A percentile compares a stretch with the other conserved stretches of the same genome.
Conservation (phyloP, 257 asterid species). For the Leonotis leonurus region DNA sequence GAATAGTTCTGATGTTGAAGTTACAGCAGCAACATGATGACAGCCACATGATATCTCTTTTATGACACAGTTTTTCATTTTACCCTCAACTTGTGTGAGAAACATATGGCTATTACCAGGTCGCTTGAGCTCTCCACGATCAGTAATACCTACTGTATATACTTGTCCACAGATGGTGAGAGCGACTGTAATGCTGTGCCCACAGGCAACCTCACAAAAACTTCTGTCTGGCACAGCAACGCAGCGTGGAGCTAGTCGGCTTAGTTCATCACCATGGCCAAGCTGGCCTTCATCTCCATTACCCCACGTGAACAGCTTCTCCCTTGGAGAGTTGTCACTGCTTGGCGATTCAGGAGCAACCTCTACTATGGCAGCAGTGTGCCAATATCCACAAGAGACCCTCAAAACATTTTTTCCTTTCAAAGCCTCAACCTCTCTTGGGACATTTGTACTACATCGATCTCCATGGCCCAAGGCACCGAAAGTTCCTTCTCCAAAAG, state of each 20-base stretch:
- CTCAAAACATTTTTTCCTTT: conserved; percentile 38
- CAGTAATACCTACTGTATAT: conserved; percentile 51
- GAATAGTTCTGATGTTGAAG: conserved; percentile 53
- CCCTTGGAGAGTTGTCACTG: conserved; percentile 19
- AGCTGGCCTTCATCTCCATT: conserved; percentile 72
- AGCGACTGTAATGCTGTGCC: conserved; percentile 59
- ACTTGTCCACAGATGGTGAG: conserved; percentile 56
- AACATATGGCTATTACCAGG: conserved; percentile 27
- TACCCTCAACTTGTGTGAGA: conserved; percentile 39
- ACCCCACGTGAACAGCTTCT: conserved; percentile 80
- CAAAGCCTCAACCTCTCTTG: conserved; percentile 54
- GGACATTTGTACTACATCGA: conserved; percentile 37
- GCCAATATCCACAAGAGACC: conserved; percentile 77
- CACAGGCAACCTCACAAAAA: conserved; percentile 63
- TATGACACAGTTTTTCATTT: conserved; percentile 27
- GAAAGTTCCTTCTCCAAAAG: conserved; percentile 77
- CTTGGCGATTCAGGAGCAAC: conserved; percentile 20
- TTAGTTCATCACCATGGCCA: conserved; percentile 52
- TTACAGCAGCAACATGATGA: conserved; percentile 55
- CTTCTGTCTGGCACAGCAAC: conserved; percentile 26
- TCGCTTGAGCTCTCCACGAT: conserved; percentile 34
- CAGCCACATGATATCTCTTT: conserved; percentile 71
- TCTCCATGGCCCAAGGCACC: conserved; percentile 81
- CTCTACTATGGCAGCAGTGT: conserved; percentile 68
- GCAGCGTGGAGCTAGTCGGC: conserved; percentile 35